These are phyloP conservation scores for Limnanthes douglasii DNA, from an alignment of 345 rosid species.

Conservation along the genomic window DNA sequence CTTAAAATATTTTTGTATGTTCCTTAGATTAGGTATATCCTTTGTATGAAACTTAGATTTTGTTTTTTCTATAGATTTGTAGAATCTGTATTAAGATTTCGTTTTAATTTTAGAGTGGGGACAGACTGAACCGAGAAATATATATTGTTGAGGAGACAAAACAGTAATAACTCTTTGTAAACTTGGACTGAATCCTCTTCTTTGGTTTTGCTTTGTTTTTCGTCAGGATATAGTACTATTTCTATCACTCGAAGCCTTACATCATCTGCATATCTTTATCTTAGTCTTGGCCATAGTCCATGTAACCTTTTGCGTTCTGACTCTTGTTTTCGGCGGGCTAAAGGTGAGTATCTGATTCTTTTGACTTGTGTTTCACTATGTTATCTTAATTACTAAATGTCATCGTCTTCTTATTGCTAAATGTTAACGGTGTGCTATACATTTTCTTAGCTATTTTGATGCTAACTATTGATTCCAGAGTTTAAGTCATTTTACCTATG, in stretches of 20 bases:
- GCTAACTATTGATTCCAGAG: no score
- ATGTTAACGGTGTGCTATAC: conserved; percentile 49
- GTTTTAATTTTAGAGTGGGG: no score
- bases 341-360: conserved; percentile 21
- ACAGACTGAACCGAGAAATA: no score
- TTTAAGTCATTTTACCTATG: neutral
- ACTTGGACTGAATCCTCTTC: neutral
- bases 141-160: no score
- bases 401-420: conserved; percentile 69
- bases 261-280: conserved; percentile 64
- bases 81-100: no score
- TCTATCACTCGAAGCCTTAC: conserved; percentile 49
- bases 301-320: conserved; percentile 40
- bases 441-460: neutral
- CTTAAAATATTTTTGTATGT: neutral
- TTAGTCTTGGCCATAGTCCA: conserved; percentile 60
- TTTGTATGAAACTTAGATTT: no score
- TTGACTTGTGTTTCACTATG: neutral
- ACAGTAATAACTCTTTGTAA: conserved; percentile 2
- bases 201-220: neutral
- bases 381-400: no score
- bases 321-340: conserved; percentile 39
- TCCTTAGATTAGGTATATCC: no score
- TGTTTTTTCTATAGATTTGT: conserved; percentile 1
- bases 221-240: conserved; percentile 38